A percentile compares a stretch with the other conserved stretches of the same genome.
Evolutionary conservation across 2,329 filamentous ascomycete species (phyloP).

Genomic region (Cryphonectria carpinicola): DNA sequence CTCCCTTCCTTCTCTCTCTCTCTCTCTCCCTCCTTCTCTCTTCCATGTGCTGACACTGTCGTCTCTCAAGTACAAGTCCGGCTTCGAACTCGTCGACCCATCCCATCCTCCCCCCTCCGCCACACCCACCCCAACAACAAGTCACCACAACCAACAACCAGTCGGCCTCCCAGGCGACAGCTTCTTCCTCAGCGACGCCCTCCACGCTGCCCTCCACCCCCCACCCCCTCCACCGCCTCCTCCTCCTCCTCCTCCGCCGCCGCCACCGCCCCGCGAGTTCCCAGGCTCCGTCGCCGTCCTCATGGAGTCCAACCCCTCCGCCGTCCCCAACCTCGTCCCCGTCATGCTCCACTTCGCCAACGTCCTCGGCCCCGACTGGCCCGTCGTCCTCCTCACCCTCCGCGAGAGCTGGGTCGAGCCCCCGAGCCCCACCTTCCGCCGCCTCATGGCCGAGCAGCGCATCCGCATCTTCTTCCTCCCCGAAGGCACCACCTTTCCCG

Average conservation of each 20-base stretch:
- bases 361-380: conserved; percentile 48
- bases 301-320: conserved; percentile 49
- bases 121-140: background rate
- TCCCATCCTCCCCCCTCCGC: background rate
- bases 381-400: conserved; percentile 48
- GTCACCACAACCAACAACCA: background rate
- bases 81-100: conserved; percentile 25
- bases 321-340: conserved; percentile 40
- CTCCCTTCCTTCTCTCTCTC: too few species aligned
- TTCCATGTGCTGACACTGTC: background rate
- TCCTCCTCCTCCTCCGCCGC: too few species aligned
- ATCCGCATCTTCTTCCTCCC: conserved; percentile 46
- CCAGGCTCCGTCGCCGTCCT: conserved; percentile 33
- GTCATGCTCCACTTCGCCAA: conserved; percentile 39
- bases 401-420: conserved; percentile 34
- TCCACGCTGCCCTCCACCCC: conserved; percentile 23
- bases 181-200: conserved; percentile 27
- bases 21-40: background rate
- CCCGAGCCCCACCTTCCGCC: conserved; percentile 40
- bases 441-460: conserved; percentile 39
- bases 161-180: conserved; percentile 21
- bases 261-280: conserved; percentile 22
- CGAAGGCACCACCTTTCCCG: conserved; percentile 38
- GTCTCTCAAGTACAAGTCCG: conserved; percentile 17
- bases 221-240: background rate